A percentile compares a stretch with the other conserved stretches of the same genome.
Evolutionary conservation across 2,329 filamentous ascomycete genomes (phyloP).

Genomic region (Aspergillus floridensis): DNA sequence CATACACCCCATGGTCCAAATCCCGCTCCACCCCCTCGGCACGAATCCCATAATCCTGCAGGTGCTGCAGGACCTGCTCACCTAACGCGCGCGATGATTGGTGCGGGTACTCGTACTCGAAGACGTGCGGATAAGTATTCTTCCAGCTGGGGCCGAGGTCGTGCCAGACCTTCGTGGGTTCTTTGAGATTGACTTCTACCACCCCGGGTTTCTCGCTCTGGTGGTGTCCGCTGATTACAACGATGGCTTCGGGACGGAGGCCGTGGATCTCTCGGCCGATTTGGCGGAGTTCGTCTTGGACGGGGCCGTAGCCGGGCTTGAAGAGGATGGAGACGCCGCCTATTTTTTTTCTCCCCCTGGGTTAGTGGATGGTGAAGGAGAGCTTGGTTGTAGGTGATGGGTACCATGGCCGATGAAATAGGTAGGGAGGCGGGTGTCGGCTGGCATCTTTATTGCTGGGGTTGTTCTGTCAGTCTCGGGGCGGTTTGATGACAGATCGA

Average conservation of each 20-base stretch:
- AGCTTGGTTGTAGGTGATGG: background rate
- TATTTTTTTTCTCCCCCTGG: background rate
- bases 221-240: background rate
- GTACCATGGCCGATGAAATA: slow-evolving; percentile 3
- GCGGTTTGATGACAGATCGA: no score
- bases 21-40: background rate
- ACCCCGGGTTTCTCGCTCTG: background rate
- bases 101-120: slow-evolving; percentile 1
- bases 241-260: background rate
- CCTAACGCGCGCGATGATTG: background rate
- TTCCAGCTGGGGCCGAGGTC: slow-evolving; percentile 1
- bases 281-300: background rate
- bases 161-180: slow-evolving; percentile 4
- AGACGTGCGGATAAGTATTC: slow-evolving; percentile 1
- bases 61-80: background rate
- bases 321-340: slow-evolving; percentile 1
- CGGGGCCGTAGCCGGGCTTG: slow-evolving; percentile 1
- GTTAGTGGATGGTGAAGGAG: background rate
- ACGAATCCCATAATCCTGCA: background rate
- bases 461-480: no score
- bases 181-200: background rate
- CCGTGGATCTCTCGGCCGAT: background rate
- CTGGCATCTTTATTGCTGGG: no score
- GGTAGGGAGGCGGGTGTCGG: background rate
- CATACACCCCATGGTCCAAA: slow-evolving; percentile 2